Evolutionary conservation across 345 rosid genomes (phyloP), one percentile per base, ranked within the genome.

Genomic region (Acer yangbiense): DNA sequence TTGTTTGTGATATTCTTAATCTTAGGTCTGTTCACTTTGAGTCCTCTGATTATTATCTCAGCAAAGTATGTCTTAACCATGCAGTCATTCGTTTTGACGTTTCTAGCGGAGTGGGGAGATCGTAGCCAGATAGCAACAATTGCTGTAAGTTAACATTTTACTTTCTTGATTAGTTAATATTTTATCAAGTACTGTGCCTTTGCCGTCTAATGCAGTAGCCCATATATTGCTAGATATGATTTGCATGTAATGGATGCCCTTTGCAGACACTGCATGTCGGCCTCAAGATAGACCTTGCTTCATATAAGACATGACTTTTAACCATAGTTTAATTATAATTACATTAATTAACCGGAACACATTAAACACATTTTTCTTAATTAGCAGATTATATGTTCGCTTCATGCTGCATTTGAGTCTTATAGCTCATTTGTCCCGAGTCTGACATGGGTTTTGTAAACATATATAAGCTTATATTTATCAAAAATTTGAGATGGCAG

Each of bases 121-220:
- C 95, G 98, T 68, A 97, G 99, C 87, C 98, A 97, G 87, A 97
- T 97, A 48, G 99, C 99, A 62, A 97, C 99, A 82, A 97, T 97
- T 77, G 99, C 99, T 79, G 99, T 97, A 89, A 93, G 98, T 71
- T 50, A 48, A 76, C 64, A 35, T 44, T 61, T 71, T 50, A 69
- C 66, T 76, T 58, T 32, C 68, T 27, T 67, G 41, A 60, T 66
- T 44, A 65, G 32, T 55, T 77, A 7, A 25, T 65, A 44, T 68
- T 54, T n/a, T 54, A 21, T 64, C 27, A 18, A 21, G 55, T 7
- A 66, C 9, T 21, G 41, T 35, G 23, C 39, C 18, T 73, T 14
- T 29, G 21, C 3, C 7, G 3, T 21, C 27, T n/a, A 60, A 46
- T 46, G 46, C 41, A 63, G 48, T 18, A 18, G 57, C 44, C 21